Percentiles rank a stretch among this genome's conserved stretches.
Evolutionary conservation across 2,329 filamentous ascomycete genomes (phyloP).

Genomic region (Aspergillus jensenii): DNA sequence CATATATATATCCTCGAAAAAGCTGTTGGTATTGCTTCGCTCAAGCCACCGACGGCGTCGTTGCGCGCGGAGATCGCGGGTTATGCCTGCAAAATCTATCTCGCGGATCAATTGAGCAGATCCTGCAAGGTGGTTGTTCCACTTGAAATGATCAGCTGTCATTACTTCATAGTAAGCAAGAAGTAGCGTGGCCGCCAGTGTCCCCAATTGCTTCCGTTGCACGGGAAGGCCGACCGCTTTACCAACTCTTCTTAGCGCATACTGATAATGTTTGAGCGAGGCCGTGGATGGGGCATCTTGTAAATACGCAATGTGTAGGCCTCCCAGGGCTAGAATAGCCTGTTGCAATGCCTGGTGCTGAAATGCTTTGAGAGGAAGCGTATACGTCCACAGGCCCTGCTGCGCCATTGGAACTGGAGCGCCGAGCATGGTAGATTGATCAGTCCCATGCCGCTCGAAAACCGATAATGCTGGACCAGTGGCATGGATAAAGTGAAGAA

Average conservation of each 20-base stretch:
- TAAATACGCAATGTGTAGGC: constrained; percentile 82
- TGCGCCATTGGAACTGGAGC: constrained; percentile 62
- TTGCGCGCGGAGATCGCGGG: constrained; percentile 66
- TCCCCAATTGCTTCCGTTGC: constrained; percentile 72
- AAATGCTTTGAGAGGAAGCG: constrained; percentile 78
- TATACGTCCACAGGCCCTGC: constrained; percentile 65
- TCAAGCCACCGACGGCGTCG: constrained; percentile 50
- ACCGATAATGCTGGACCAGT: constrained; percentile 84
- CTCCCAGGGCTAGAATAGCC: constrained; percentile 82
- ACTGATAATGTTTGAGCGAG: constrained; percentile 88
- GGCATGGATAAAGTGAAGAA: constrained; percentile 88
- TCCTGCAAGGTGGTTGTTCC: constrained; percentile 88
- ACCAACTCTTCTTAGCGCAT: constrained; percentile 75
- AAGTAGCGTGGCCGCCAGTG: constrained; percentile 82
- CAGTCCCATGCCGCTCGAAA: constrained; percentile 78
- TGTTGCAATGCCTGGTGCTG: constrained; percentile 85
- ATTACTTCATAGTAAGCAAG: constrained; percentile 93
- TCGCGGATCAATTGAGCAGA: constrained; percentile 79
- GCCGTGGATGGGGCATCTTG: constrained; percentile 72
- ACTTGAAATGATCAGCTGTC: constrained; percentile 91
- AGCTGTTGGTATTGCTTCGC: constrained; percentile 24
- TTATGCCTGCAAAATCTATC: constrained; percentile 74
- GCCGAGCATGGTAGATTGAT: constrained; percentile 67
- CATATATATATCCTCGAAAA: constrained; percentile 17
- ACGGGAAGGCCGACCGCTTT: constrained; percentile 69